Conservation (phyloP, 495 filamentous ascomycete genomes). For the Annulohypoxylon moriforme region DNA sequence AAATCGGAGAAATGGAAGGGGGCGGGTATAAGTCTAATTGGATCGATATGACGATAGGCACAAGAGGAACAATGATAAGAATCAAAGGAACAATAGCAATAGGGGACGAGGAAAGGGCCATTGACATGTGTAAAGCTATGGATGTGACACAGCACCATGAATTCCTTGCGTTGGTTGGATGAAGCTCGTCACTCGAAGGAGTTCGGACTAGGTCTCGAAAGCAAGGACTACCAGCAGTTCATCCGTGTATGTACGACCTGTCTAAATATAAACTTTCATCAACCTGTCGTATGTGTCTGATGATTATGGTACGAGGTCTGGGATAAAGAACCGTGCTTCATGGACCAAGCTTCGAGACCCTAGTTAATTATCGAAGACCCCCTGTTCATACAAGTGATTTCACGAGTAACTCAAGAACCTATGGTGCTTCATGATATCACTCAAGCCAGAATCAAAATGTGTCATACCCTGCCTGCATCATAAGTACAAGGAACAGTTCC, state of each 20-base stretch:
- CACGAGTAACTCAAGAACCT: neutral
- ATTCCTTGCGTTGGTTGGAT: conserved; percentile 37
- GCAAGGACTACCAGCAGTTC: neutral
- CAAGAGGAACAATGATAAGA: conserved; percentile 1
- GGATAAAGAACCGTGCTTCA: neutral
- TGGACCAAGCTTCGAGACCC: neutral
- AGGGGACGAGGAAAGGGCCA: neutral
- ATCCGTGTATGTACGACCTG: conserved; percentile 44
- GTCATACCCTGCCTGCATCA: too few species aligned
- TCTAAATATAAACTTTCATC: conserved; percentile 33
- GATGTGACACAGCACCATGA: conserved; percentile 14
- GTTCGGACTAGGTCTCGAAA: conserved; percentile 10
- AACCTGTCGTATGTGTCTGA: conserved; percentile 3
- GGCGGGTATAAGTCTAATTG: neutral
- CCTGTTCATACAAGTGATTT: neutral
- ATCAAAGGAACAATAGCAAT: neutral
- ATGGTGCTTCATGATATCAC: neutral
- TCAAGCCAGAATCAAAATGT: neutral
- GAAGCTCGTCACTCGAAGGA: conserved; percentile 10
- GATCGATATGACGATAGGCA: neutral
- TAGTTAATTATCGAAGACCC: neutral
- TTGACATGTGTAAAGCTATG: conserved; percentile 11
- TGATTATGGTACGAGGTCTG: neutral
- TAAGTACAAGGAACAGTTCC: too few species aligned
- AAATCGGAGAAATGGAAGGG: conserved; percentile 23